Evolutionary conservation across 116 monocot species (phyloP), one percentile per base, ranked within the genome.

Genomic region (Zostera marina): DNA sequence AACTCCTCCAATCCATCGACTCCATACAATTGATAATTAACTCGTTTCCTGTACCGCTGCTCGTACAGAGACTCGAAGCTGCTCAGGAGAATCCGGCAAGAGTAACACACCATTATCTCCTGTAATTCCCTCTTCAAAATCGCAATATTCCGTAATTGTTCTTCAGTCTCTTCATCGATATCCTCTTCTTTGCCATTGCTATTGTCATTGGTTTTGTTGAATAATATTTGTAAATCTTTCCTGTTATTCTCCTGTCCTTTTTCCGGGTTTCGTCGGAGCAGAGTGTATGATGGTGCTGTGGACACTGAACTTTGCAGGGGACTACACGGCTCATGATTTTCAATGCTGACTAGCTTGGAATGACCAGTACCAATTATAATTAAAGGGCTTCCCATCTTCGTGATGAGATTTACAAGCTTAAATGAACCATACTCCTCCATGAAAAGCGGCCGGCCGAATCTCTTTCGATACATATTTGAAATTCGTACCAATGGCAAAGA

Each of bases 81-180:
- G 51, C 49, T 46, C 6, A 82, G 47, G 1, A 73, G 84, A 53
- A 96, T 63, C 1, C 82, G 81, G 54, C 76, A 67, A n/a, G 77
- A 79, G 59, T 79, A 85, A 54, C 94, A 96, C 11, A 96, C 89
- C 8, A 88, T 73, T 55, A 96, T 75, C 63, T 96, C 94, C 64
- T 88, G 84, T 20, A 85, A 54, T 66, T 96, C 94, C 58, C 48
- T 66, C 54, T 54, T 81, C 64, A 96, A 72, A 20, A 22, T 62
- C 25, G 76, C 77, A 22, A 81, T 48, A 10, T 48, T 58, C 7
- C 54, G 67, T 11, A 5, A 45, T 0, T 11, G 14, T 2, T 10
- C 10, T 2, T 45, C 14, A 1, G 8, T 5, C 1, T 45, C 14
- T 0, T 10, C 10, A 14, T 45, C 1, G 44, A 3, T 11, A 11